Percentiles rank a stretch among this genome's conserved stretches.
phyloP scores from a whole-genome alignment of 2,329 filamentous ascomycete species.

The Cercospora nicotianae region DNA sequence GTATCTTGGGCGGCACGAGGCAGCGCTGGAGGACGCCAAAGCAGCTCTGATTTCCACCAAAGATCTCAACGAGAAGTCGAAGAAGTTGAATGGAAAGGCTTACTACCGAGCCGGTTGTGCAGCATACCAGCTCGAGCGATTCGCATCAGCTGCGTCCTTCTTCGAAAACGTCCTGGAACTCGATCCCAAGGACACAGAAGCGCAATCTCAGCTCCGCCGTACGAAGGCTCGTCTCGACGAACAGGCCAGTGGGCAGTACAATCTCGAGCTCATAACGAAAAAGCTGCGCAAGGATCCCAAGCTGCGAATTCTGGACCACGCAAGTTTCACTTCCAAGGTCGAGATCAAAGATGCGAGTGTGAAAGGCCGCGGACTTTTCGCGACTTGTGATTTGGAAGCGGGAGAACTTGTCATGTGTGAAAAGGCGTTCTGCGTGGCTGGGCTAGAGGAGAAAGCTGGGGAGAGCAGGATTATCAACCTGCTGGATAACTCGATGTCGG shows the following conservation, averaged over 20 bases:
- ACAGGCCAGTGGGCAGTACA: slow-evolving; percentile 25
- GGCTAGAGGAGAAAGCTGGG: slow-evolving; percentile 11
- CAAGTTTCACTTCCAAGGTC: slow-evolving; percentile 23
- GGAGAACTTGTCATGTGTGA: slow-evolving; percentile 48
- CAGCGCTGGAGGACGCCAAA: slow-evolving; percentile 24
- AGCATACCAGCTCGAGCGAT: slow-evolving; percentile 31
- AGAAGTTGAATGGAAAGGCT: slow-evolving; percentile 26
- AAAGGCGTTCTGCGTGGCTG: slow-evolving; percentile 29
- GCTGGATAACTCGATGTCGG: slow-evolving; percentile 14
- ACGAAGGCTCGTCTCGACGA: slow-evolving; percentile 25
- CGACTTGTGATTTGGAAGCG: slow-evolving; percentile 39
- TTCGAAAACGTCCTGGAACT: slow-evolving; percentile 20
- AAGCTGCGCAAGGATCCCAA: background rate
- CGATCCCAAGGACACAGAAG: slow-evolving; percentile 21
- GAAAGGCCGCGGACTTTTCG: slow-evolving; percentile 48
- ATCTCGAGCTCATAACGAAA: slow-evolving; percentile 26
- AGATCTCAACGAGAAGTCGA: background rate
- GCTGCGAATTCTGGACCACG: slow-evolving; percentile 23
- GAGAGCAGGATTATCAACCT: slow-evolving; percentile 18
- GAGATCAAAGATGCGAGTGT: slow-evolving; percentile 31
- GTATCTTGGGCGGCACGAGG: slow-evolving; percentile 25
- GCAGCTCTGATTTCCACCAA: slow-evolving; percentile 11
- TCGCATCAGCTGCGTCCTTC: slow-evolving; percentile 8
- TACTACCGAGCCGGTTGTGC: slow-evolving; percentile 30
- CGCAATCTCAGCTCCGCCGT: slow-evolving; percentile 13